Evolutionary conservation across 371 early-diverging fungal genomes (phyloP), one percentile per base, ranked within the genome.

Genomic region (Saksenaea vasiformis): DNA sequence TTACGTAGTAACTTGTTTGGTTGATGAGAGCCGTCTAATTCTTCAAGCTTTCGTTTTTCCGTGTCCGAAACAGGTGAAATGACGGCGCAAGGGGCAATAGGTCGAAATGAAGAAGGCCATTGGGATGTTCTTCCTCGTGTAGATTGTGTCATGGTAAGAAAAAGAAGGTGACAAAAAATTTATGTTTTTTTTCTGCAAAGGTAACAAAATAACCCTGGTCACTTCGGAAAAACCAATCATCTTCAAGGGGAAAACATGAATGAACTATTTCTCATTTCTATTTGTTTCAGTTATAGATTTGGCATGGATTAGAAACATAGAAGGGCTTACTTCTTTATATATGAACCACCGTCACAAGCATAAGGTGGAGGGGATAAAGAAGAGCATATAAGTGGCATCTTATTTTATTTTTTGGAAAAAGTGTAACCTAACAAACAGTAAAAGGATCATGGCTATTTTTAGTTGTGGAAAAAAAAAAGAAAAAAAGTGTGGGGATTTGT

Each of bases 61-160:
- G 51, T 10, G 22, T 47, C 51, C 17, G 51, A 47, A 22, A 10
- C 51, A 47, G 51, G 51, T 22, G 51, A 10, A 47, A 47, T 47
- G 51, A 47, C 22, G 22, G 51, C 51, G 51, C 19, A 47, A 47
- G 51, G 51, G 8, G 51, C 51, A 22, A 47, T 47, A 22, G 51
- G 51, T 47, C 51, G n/a, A 47, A 47, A 47, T 47, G 51, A 47
- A 17, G 51, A 22, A 22, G 51, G 51, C 51, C 51, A 47, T 22
- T 47, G 51, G 10, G 51, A 47, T 22, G 5, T 47, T 24, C 22
- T 47, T 22, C 51, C 51, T 47, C 51, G n/a, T n/a, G 51, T 47
- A 22, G 51, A 47, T 47, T 47, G 51, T 47, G 51, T 47, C 51
- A 47, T 47, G 51, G n/a, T 5, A 5, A 39, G 39, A 10, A 39